Conservation (phyloP, 2,329 filamentous ascomycete genomes). For the Aureobasidium leucospermi region DNA sequence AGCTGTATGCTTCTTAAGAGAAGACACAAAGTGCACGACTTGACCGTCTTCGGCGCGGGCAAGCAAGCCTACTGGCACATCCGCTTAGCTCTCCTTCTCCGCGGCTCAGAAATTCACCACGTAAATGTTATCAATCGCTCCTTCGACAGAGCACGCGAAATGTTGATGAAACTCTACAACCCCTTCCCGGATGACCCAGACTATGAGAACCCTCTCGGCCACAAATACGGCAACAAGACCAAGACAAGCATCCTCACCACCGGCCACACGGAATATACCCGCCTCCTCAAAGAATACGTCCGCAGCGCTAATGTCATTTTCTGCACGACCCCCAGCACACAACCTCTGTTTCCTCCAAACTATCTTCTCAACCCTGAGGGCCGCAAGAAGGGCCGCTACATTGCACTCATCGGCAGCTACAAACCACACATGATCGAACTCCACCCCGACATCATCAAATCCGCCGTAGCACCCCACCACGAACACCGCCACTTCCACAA, state of each 20-base stretch:
- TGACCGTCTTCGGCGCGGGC: slow-evolving; percentile 82
- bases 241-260: slow-evolving; percentile 66
- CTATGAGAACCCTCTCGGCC: slow-evolving; percentile 27
- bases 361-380: slow-evolving; percentile 67
- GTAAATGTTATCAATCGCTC: slow-evolving; percentile 77
- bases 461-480: slow-evolving; percentile 51
- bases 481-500: slow-evolving; percentile 56
- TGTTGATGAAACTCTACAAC: slow-evolving; percentile 50
- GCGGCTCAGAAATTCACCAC: slow-evolving; percentile 60
- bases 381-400: slow-evolving; percentile 60
- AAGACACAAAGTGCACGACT: slow-evolving; percentile 62
- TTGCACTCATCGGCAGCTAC: slow-evolving; percentile 65
- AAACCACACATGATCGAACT: slow-evolving; percentile 74
- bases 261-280: slow-evolving; percentile 59
- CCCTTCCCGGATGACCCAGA: slow-evolving; percentile 31
- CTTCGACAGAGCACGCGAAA: slow-evolving; percentile 50
- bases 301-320: slow-evolving; percentile 73
- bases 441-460: slow-evolving; percentile 64
- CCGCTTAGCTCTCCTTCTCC: slow-evolving; percentile 70
- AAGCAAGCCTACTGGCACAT: slow-evolving; percentile 94
- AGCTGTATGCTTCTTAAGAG: slow-evolving; percentile 54
- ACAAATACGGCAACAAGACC: slow-evolving; percentile 30
- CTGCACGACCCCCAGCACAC: slow-evolving; percentile 72
- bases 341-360: slow-evolving; percentile 65
- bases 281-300: slow-evolving; percentile 65